These are phyloP conservation scores for Euphrasia arctica DNA, from an alignment of 305 asterid genomes.

Conservation along the genomic window DNA sequence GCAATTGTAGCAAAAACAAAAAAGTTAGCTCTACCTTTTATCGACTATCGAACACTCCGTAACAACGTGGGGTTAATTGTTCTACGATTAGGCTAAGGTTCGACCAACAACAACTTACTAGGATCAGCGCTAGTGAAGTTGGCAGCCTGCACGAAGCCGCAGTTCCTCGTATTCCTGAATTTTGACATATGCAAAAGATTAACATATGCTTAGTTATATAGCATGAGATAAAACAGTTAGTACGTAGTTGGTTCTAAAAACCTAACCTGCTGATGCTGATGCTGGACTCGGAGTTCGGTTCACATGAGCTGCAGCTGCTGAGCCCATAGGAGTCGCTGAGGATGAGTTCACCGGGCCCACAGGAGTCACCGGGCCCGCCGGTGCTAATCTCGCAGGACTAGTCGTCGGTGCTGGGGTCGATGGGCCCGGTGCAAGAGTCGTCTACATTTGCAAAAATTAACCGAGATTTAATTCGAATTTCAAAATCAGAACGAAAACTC, in stretches of 20 bases:
- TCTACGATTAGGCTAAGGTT: too few relatives aligned
- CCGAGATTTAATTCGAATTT: too few relatives aligned
- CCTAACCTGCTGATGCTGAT: slow-evolving; percentile 16
- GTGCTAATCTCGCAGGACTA: slow-evolving; percentile 37
- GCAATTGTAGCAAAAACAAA: too few relatives aligned
- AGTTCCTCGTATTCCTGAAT: slow-evolving; percentile 75
- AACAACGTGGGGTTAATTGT: too few relatives aligned
- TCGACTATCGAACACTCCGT: too few relatives aligned
- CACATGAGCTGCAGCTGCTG: slow-evolving; percentile 27
- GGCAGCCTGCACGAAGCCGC: slow-evolving; percentile 72
- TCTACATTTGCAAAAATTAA: too few relatives aligned
- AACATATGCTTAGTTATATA: slow-evolving; percentile 41
- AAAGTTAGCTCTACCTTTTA: too few relatives aligned
- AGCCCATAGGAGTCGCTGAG: slow-evolving; percentile 28
- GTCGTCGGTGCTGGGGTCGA: slow-evolving; percentile 37
- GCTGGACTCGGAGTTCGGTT: slow-evolving; percentile 44
- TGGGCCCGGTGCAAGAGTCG: slow-evolving; percentile 41
- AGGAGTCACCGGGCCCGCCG: slow-evolving; percentile 35
- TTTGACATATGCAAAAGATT: slow-evolving; percentile 53
- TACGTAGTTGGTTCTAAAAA: slow-evolving; percentile 64
- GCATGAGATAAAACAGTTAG: slow-evolving; percentile 48
- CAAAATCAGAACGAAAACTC: too few relatives aligned
- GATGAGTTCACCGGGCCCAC: slow-evolving; percentile 22
- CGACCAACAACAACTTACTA: too few relatives aligned
- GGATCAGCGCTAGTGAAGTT: slow-evolving; percentile 48